Base-by-base conservation (phyloP, 2,329 filamentous ascomycete genomes). In the Monosporascus sp. region DNA sequence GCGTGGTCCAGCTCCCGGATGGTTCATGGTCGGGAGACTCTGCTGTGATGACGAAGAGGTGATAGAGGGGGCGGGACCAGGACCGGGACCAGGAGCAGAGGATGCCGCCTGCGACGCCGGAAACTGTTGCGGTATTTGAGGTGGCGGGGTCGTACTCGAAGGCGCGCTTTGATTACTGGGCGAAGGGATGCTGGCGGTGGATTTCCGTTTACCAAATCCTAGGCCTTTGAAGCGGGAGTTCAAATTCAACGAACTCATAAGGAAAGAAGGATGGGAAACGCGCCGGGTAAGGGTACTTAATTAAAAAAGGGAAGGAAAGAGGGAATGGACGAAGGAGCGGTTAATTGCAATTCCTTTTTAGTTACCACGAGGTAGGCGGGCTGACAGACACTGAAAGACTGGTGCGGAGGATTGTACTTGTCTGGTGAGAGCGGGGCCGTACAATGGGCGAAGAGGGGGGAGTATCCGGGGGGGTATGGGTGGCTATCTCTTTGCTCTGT, bases 191-290 rank as follows among this genome's bases (percentile, higher is more conserved):
- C 78, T 83, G 70, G 79, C 78, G 65, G 78, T 78, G 66, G 85
- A 86, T 78, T 85, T 88, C 74, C 88, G 85, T 82, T 88, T 89
- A 75, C 86, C 86, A 79, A 89, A 88, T 75, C 88, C 86, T 76
- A 90, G 81, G 79, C 82, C 82, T 79, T 89, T 88, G 72, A 90
- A 83, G 74, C 86, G 84, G 71, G 83, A 82, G 79, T 89, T 89
- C 83, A 88, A 82, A 79, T 89, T 89, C 83, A 88, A 82, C 80
- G 84, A 89, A 81, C 82, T 88, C 85, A 89, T 88, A 78, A 74
- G 76, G 73, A 59, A 58, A 58, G 54, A 54, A 53, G 60, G 59
- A 58, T 55, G 48, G 49, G 42, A 24, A 15, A 14, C 24, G 24
- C 17, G 5, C 20, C 5, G 24, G n/a, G 22, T n/a, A n/a, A 18